These are phyloP conservation scores for Diaporthe caulivora DNA, from an alignment of 2,329 filamentous ascomycete genomes.

Conservation along the genomic window DNA sequence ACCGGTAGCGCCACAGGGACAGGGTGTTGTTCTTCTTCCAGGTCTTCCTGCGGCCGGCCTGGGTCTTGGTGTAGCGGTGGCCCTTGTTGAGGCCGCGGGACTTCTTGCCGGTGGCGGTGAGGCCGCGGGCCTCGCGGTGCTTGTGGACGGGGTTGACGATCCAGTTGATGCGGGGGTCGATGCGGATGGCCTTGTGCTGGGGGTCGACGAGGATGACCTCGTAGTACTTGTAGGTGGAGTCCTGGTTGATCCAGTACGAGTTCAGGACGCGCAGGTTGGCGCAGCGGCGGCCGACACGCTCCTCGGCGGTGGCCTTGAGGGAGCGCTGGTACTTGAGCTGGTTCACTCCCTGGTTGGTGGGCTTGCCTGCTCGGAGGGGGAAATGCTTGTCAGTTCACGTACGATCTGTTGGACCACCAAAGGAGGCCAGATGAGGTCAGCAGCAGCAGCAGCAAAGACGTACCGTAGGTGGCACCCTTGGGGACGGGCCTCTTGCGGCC, in stretches of 20 bases:
- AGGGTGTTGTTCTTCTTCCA: constrained; percentile 99
- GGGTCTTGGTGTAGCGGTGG: constrained; percentile 99
- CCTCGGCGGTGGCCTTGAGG: constrained; percentile 96
- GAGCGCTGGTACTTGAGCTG: constrained; percentile 99
- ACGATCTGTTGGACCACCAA: not conserved
- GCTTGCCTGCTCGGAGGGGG: constrained; percentile 80
- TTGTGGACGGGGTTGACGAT: constrained; percentile 99
- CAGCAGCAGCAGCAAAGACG: not conserved
- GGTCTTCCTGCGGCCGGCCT: constrained; percentile 97
- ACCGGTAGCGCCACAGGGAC: constrained; percentile 98
- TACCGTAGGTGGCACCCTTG: constrained; percentile 99
- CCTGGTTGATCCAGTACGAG: constrained; percentile 99
- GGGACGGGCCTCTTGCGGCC: constrained; percentile 96
- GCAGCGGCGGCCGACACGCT: constrained; percentile 99
- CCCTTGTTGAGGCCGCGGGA: constrained; percentile 99
- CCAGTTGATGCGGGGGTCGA: constrained; percentile 99
- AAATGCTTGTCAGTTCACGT: constrained; percentile 16
- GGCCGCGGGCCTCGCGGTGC: constrained; percentile 98
- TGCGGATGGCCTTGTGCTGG: constrained; percentile 99
- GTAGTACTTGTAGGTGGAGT: constrained; percentile 99
- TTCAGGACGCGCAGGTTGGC: constrained; percentile 99
- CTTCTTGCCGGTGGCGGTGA: constrained; percentile 99
- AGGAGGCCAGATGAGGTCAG: not conserved
- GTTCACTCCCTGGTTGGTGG: constrained; percentile 99
- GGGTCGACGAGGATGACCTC: constrained; percentile 99